phyloP scores from a whole-genome alignment of 1,284 basidiomycete genomes.

The Ustilago xerochloae region DNA sequence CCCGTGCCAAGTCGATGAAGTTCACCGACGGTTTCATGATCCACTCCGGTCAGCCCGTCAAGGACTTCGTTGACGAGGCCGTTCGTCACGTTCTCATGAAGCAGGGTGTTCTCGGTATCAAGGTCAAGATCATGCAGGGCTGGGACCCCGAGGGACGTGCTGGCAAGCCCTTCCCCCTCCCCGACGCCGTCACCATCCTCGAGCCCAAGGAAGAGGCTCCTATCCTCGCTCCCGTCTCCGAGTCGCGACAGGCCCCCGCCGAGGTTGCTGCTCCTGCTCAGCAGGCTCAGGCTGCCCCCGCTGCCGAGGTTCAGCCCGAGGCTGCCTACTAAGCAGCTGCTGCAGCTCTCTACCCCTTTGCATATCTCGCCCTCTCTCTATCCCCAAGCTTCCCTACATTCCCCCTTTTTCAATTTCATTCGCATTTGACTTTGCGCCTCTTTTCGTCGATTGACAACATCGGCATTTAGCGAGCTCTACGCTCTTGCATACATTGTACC shows the following conservation, averaged over 20 bases:
- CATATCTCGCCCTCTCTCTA: slow-evolving; percentile 48
- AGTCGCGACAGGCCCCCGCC: slow-evolving; percentile 61
- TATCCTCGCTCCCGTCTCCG: slow-evolving; percentile 68
- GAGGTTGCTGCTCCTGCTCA: slow-evolving; percentile 44
- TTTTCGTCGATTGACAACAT: slow-evolving; percentile 18
- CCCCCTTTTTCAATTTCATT: slow-evolving; percentile 44
- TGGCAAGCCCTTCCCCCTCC: slow-evolving; percentile 87
- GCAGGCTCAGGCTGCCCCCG: slow-evolving; percentile 42
- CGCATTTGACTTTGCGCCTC: not conserved
- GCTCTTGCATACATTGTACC: slow-evolving; percentile 14
- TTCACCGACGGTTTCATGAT: slow-evolving; percentile 99
- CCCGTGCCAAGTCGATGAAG: slow-evolving; percentile 99
- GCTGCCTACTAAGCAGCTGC: slow-evolving; percentile 50
- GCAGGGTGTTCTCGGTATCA: slow-evolving; percentile 99
- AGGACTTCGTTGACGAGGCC: slow-evolving; percentile 97
- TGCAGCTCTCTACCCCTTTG: slow-evolving; percentile 25
- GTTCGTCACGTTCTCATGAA: slow-evolving; percentile 98
- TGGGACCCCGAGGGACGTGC: slow-evolving; percentile 84
- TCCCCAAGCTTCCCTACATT: slow-evolving; percentile 40
- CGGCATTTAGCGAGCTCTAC: slow-evolving; percentile 17
- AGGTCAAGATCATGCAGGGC: slow-evolving; percentile 99
- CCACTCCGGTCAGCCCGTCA: slow-evolving; percentile 98
- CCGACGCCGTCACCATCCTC: slow-evolving; percentile 91
- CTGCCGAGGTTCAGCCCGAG: slow-evolving; percentile 58
- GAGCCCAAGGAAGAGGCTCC: slow-evolving; percentile 78